Evolutionary conservation across 2,329 filamentous ascomycete species (phyloP).

Genomic region (Apiospora malaysiana): DNA sequence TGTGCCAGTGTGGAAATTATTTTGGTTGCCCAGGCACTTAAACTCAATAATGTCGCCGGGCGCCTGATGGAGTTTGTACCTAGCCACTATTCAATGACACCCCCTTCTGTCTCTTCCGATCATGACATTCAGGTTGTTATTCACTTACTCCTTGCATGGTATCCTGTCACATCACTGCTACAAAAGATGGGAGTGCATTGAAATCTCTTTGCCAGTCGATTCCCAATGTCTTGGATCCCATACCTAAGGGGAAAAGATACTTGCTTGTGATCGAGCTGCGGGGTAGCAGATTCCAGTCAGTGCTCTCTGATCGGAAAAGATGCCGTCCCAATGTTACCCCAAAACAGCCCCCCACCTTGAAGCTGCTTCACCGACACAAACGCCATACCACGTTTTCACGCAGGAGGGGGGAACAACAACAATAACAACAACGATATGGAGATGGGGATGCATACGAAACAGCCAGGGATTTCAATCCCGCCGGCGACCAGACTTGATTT

Average conservation of each 20-base stretch:
- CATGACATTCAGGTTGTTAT: too few species aligned
- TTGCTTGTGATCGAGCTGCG: conserved; percentile 12
- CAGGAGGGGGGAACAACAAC: background rate
- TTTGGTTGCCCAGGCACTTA: conserved; percentile 8
- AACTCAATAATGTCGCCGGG: background rate
- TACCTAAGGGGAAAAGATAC: background rate
- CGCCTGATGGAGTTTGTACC: background rate
- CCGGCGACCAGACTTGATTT: background rate
- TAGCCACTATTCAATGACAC: background rate
- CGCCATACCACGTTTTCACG: background rate
- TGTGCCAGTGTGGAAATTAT: conserved; percentile 4
- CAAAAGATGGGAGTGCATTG: background rate
- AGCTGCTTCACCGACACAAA: background rate
- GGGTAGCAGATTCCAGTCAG: conserved; percentile 6
- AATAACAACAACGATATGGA: background rate
- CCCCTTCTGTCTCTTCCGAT: too few species aligned
- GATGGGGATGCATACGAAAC: background rate
- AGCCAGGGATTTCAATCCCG: background rate
- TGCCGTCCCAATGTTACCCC: background rate
- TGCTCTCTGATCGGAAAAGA: conserved; percentile 7
- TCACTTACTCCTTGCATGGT: background rate
- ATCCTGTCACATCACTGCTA: background rate
- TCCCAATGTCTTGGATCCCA: background rate
- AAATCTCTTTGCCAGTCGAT: background rate
- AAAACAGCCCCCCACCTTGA: background rate